Evolutionary conservation across 164 flowering plant genomes (phyloP), one percentile per base, ranked within the genome.

Genomic region (Tinospora cordifolia): DNA sequence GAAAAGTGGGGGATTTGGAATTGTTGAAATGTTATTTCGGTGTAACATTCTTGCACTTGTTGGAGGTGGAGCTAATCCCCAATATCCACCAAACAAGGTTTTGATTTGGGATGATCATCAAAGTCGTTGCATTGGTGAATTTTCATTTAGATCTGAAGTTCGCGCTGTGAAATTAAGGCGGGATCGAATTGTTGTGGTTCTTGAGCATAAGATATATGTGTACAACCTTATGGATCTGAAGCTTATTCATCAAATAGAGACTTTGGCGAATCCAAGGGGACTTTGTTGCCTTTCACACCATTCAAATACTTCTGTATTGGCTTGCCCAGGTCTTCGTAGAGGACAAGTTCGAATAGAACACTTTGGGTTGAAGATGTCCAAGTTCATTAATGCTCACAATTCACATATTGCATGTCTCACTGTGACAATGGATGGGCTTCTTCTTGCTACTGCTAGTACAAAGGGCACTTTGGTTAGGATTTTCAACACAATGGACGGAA

Each of bases 21-120:
- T 81, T 66, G 83, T 86, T 41, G 89, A 84, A 72, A 84, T 84
- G 87, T 77, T 86, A 25, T 83, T 81, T 47, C 79, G 83, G 19
- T 79, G 86, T 78, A 84, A 84, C 63, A 80, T 84, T 63, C 64
- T 86, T 40, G 89, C 87, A 44, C 87, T 86, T 63, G 89, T 86
- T 71, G 87, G 89, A 7, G 81, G 80, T 51, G 84, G 74, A 62
- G 71, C 79, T 39, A 83, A 86, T 75, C 68, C 78, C 8, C 87
- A 79, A 34, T 83, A 81, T 51, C 84, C 87, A 13, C 83, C 87
- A 24, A 84, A 81, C 67, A 84, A 82, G 73, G 85, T 85, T 70
- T 74, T 84, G 79, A 82, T 85, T 25, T 85, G 88, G 88, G 88
- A 85, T 80, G 89, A 86, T 79, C 84, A 84, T 68, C 89, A 84